phyloP scores from a whole-genome alignment of 2,329 filamentous ascomycete genomes.

The Fusarium xyrophilum region DNA sequence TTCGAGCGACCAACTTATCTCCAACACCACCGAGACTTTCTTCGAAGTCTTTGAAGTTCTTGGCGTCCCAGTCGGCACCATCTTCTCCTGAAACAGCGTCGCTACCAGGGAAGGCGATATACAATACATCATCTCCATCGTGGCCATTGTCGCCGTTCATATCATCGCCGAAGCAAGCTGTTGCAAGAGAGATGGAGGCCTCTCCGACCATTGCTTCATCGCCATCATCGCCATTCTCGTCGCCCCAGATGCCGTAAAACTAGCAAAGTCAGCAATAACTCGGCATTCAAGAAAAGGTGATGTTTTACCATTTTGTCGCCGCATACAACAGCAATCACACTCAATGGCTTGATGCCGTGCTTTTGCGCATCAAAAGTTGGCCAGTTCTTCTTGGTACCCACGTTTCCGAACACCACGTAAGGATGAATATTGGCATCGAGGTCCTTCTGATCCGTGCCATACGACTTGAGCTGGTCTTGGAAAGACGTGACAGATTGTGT shows the following conservation, averaged over 20 bases:
- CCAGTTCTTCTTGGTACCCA: constrained; percentile 44
- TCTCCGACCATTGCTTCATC: constrained; percentile 60
- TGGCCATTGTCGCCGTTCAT: constrained; percentile 65
- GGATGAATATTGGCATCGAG: constrained; percentile 59
- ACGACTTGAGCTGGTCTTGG: constrained; percentile 47
- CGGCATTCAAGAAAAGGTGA: accelerated
- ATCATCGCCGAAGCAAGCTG: constrained; percentile 60
- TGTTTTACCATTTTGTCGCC: constrained; percentile 51
- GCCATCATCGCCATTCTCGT: constrained; percentile 64
- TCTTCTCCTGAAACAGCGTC: constrained; percentile 63
- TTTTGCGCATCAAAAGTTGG: constrained; percentile 51
- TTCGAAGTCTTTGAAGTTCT: constrained; percentile 58
- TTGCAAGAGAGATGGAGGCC: constrained; percentile 63
- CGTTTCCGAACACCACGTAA: constrained; percentile 63
- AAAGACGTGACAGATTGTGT: constrained; percentile 59
- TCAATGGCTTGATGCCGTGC: constrained; percentile 57
- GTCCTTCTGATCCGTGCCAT: constrained; percentile 49
- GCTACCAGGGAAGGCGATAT: constrained; percentile 64
- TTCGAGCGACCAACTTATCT: constrained; percentile 55
- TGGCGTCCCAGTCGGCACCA: constrained; percentile 62
- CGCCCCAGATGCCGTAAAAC: constrained; percentile 68
- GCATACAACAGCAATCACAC: constrained; percentile 64
- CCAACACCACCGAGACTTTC: constrained; percentile 59
- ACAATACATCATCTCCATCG: constrained; percentile 64
- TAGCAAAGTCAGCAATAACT: constrained; percentile 25